Base-by-base conservation (phyloP, 2,329 filamentous ascomycete species). In the Hypoxylon sp. region DNA sequence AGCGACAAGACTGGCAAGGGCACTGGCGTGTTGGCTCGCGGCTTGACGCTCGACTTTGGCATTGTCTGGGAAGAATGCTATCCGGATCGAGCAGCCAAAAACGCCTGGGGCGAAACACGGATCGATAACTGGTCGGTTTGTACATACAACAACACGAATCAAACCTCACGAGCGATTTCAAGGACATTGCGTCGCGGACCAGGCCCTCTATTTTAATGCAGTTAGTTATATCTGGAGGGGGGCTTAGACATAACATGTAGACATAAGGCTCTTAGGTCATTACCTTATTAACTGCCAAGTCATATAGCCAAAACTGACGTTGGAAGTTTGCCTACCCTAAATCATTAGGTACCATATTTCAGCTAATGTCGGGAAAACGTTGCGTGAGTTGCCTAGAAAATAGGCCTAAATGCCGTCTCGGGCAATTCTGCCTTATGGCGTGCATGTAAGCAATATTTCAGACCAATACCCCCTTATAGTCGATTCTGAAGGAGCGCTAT, bases 121-220 rank as follows among this genome's bases (percentile, higher is more conserved):
- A 69, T 71, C 15, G 68, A 72, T 27, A 47, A 70, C 47, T 72
- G 63, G 65, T 68, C 63, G 11, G 46, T 57, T 11, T 72, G 68
- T 19, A 65, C 65, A 13, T 72, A 69, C 27, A 65, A 70, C 53
- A 47, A 50, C 7, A 21, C 39, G 1, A 70, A 64, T 21, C 50
- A 63, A 32, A 66, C 64, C 2, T 65, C 64, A 15, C 54, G 51
- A 29, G 10, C 53, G 24, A 51, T 37, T 17, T 44, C 47, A 13
- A 51, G 61, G 11, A 39, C 52, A 2, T 21, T 67, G 13, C 60
- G 64, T 10, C 67, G 53, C 6, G 67, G 64, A 31, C 54, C 56
- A n/a, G 55, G 48, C n/a, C 24, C 44, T n/a, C 15, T 31, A 21
- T 58, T 54, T 2, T 57, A 57, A n/a, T 35, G 37, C 10, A 3